These are phyloP conservation scores for Myxozyma nipponensis DNA, from an alignment of 805 yeast species.

Conservation along the genomic window DNA sequence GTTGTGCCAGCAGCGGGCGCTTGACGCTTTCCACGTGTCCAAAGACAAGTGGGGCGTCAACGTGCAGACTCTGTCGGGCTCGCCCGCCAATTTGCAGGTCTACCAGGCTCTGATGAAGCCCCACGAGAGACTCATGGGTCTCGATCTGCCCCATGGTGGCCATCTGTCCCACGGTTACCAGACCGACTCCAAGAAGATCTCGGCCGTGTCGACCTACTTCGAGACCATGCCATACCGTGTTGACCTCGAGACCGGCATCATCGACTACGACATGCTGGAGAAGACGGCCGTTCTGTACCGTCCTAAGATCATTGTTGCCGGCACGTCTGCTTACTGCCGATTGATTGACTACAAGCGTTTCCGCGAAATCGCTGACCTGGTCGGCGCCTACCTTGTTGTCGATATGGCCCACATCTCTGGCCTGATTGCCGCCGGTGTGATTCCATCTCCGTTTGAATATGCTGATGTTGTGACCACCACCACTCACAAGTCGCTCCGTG, in stretches of 20 bases:
- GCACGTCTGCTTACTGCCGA: constrained; percentile 97
- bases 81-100: constrained; percentile 96
- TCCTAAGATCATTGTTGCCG: constrained; percentile 95
- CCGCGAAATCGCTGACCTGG: constrained; percentile 94
- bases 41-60: constrained; percentile 95
- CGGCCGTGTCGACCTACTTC: constrained; percentile 93
- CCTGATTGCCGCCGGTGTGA: constrained; percentile 90
- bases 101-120: constrained; percentile 93
- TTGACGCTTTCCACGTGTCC: constrained; percentile 77
- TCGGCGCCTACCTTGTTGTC: constrained; percentile 91
- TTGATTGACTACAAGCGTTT: constrained; percentile 93
- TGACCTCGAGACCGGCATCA: constrained; percentile 83
- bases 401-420: constrained; percentile 99
- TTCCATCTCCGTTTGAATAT: constrained; percentile 92
- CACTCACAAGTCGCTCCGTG: constrained; percentile 97
- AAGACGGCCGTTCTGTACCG: constrained; percentile 86
- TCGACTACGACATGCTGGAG: constrained; percentile 93
- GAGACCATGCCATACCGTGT: constrained; percentile 99
- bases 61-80: constrained; percentile 93
- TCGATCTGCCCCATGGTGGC: constrained; percentile 98
- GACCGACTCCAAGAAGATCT: constrained; percentile 87
- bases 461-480: constrained; percentile 98
- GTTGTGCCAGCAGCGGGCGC: constrained; percentile 90
- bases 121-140: constrained; percentile 96
- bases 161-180: constrained; percentile 98